Base-by-base conservation (phyloP, 2,329 filamentous ascomycete genomes). In the Emergomyces africanus region DNA sequence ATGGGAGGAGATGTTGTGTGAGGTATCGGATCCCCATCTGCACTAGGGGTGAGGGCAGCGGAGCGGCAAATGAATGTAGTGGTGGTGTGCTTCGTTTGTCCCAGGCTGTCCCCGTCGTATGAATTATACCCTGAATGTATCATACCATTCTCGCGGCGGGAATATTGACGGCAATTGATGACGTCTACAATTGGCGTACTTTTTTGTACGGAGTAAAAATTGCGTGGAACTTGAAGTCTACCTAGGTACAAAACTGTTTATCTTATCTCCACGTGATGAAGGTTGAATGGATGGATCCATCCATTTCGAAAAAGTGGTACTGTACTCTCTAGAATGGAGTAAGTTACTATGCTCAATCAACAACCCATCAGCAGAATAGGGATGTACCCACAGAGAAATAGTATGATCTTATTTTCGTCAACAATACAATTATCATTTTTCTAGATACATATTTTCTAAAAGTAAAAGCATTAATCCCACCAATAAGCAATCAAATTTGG, bases 11-110 rank as follows among this genome's bases (percentile, higher is more conserved):
- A 56, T 79, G 77, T 15, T 74, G 70, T 51, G 77, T 78, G 5
- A 88, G 73, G 62, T 79, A 77, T 46, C 77, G 79, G 51, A 88
- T 83, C 0, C 85, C 85, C 85, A 88, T 79, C n/a, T 35, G 30
- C 18, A 37, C 18, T 1, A 79, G 23, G 25, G 12, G 37, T 39
- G 41, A 8, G 35, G 9, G 37, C 23, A 15, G 20, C 5, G 14
- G n/a, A 12, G 33, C 12, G 12, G 33, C 4, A 35, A 15, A 14
- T 8, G 50, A 30, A 30, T 30, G 30, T 30, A 14, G 28, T 25
- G 30, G 28, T 23, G 30, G 30, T n/a, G 20, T 39, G 50, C 5
- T 54, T 23, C 20, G 20, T 20, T 14, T 25, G 20, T 1, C 20
- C 10, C 3, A 12, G 20, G 2, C 14, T 23, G 44, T 5, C 5